Percentiles rank a stretch among this genome's conserved stretches.
Evolutionary conservation across 2,329 filamentous ascomycete species (phyloP).

Genomic region (Microthyrium microscopicum): DNA sequence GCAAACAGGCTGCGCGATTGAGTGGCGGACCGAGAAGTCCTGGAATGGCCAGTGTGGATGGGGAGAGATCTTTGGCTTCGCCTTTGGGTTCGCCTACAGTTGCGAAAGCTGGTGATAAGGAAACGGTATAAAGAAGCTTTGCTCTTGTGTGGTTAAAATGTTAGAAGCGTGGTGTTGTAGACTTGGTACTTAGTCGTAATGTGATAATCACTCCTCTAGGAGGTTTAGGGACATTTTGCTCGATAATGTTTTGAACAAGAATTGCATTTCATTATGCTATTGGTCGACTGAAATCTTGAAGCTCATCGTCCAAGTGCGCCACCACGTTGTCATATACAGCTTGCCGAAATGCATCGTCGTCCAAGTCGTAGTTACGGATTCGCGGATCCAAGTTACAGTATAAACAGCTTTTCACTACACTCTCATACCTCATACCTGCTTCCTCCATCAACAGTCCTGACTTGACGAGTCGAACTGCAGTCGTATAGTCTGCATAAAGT

Average conservation of each 20-base stretch:
- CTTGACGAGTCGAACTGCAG: background rate
- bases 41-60: background rate
- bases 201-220: too few relatives aligned
- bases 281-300: conserved; percentile 2
- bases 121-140: too few relatives aligned
- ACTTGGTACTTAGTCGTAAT: too few relatives aligned
- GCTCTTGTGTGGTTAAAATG: too few relatives aligned
- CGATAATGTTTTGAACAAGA: too few relatives aligned
- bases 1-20: background rate
- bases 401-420: conserved; percentile 1
- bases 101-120: too few relatives aligned
- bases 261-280: background rate
- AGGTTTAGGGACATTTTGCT: too few relatives aligned
- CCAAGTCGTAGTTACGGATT: too few relatives aligned
- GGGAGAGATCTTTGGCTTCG: background rate
- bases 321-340: conserved; percentile 3
- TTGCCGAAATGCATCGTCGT: conserved; percentile 5
- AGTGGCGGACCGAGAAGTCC: background rate
- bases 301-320: conserved; percentile 3
- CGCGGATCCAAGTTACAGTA: conserved; percentile 2
- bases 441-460: background rate
- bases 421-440: background rate
- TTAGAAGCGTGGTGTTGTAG: too few relatives aligned
- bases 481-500: background rate
- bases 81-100: too few relatives aligned